Evolutionary conservation across 306 rosid species (phyloP).

Genomic region (Comarum palustre): DNA sequence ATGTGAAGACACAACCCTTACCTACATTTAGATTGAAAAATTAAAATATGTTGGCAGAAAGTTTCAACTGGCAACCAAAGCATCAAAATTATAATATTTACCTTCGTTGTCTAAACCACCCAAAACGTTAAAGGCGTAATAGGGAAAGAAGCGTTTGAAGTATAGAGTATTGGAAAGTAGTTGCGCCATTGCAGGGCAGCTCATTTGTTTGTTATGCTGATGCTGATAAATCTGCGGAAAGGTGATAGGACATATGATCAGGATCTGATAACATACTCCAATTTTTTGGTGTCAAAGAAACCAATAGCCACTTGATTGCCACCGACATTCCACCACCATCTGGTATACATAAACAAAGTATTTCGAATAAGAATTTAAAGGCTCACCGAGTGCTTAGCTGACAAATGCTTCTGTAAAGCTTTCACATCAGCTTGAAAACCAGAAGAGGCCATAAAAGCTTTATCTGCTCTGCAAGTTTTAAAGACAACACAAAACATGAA

Average conservation of each 20-base stretch:
- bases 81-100: slow-evolving; percentile 27
- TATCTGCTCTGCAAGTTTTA: slow-evolving; percentile 63
- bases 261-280: not conserved
- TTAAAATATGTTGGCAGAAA: slow-evolving; percentile 3
- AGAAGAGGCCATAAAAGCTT: slow-evolving; percentile 76
- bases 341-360: not conserved
- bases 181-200: slow-evolving; percentile 99
- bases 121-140: slow-evolving; percentile 87
- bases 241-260: not conserved
- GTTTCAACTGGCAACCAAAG: slow-evolving; percentile 16
- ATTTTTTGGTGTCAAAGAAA: not conserved
- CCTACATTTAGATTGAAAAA: slow-evolving; percentile 39
- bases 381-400: slow-evolving; percentile 83
- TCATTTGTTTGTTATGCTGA: slow-evolving; percentile 97
- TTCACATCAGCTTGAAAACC: slow-evolving; percentile 99
- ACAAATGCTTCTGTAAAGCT: slow-evolving; percentile 80
- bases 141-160: slow-evolving; percentile 95
- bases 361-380: slow-evolving; percentile 10
- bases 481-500: slow-evolving; percentile 4
- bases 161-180: slow-evolving; percentile 91
- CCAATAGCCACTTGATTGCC: not conserved
- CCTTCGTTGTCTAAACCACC: slow-evolving; percentile 98
- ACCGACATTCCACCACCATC: not conserved
- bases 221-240: slow-evolving; percentile 75
- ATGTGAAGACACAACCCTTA: slow-evolving; percentile 97